phyloP scores from a whole-genome alignment of 202 grass and related monocot species.

The Zizania palustris region DNA sequence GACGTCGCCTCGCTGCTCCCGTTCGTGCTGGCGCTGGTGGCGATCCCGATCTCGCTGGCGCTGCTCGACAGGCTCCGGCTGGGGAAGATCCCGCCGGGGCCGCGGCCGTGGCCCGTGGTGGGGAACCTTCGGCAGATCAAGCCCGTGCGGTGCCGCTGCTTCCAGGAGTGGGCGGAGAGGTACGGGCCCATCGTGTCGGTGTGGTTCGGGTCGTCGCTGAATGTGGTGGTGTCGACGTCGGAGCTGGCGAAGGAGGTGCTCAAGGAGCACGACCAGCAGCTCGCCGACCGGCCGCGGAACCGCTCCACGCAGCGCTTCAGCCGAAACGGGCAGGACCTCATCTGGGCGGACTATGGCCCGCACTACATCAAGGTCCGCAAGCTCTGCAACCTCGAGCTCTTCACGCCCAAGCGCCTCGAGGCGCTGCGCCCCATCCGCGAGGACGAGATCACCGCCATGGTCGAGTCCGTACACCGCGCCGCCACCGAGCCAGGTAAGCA shows the following conservation, averaged over 20 bases:
- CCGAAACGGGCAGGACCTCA: conserved; percentile 74
- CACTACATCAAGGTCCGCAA: conserved; percentile 96
- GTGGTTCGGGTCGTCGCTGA: conserved; percentile 82
- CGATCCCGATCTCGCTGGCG: conserved; percentile 58
- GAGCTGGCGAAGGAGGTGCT: conserved; percentile 84
- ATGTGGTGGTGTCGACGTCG: conserved; percentile 68
- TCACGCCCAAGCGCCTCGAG: conserved; percentile 83
- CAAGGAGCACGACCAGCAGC: conserved; percentile 92
- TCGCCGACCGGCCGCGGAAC: conserved; percentile 81
- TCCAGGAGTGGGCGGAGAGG: conserved; percentile 72
- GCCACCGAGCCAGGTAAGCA: conserved; percentile 53
- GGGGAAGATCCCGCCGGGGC: conserved; percentile 62
- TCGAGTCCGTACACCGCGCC: conserved; percentile 73
- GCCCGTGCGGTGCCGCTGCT: conserved; percentile 73
- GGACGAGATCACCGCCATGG: conserved; percentile 95
- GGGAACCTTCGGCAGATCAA: conserved; percentile 95
- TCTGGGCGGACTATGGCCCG: conserved; percentile 89
- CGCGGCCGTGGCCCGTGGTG: conserved; percentile 67
- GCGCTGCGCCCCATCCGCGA: conserved; percentile 76
- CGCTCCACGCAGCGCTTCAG: conserved; percentile 80
- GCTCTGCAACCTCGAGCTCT: conserved; percentile 94
- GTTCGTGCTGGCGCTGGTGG: conserved; percentile 48
- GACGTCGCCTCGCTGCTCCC: conserved; percentile 55
- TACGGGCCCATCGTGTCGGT: conserved; percentile 86
- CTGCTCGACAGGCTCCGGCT: conserved; percentile 55